Evolutionary conservation across 495 filamentous ascomycete genomes (phyloP), one percentile per base, ranked within the genome.

Genomic region (Aeminium ludgeri): DNA sequence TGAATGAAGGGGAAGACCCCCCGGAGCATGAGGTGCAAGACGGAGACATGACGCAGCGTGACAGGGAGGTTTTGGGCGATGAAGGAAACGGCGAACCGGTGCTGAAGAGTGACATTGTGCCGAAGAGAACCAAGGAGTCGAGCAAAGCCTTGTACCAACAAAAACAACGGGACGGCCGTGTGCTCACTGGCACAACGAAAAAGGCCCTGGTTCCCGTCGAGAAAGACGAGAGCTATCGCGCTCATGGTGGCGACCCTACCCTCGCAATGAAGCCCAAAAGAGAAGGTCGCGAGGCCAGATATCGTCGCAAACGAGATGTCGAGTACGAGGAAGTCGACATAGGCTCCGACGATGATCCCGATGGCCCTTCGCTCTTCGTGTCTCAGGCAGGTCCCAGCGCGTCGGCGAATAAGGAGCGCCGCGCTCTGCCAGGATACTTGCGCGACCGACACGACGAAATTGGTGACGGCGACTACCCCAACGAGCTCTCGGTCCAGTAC

Each of bases 161-260:
- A 25, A 27, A 40, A 6, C 30, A 47, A 25, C 15, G 29, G 2
- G 23, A 43, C 1, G 48, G 48, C 15, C 30, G 31, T 12, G 31
- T 51, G 6, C 16, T 51, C 11, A 46, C 34, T 7, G 31, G 35
- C 38, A 36, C 19, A 10, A 39, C 38, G 1, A 38, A 30, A 29
- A 51, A 51, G 18, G 48, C 48, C 1, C 20, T 51, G 13, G 44
- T 51, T n/a, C 48, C 48, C 2, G 44, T 51, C 0, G 48, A 51
- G 36, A 46, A 47, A 23, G 48, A 51, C 36, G 48, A 47, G n/a
- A 51, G 25, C 25, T 51, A 51, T 32, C 17, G 36, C 6, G 44
- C 38, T 10, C 39, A 40, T 20, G 23, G 23, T 3, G 23, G 23
- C 23, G 23, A 25, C 8, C 23, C 3, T 8, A 8, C 4, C 23